Percentiles rank a stretch among this genome's conserved stretches.
phyloP scores from a whole-genome alignment of 225 moss, liverwort and hornwort species.

The Pseudisothecium myosuroides region DNA sequence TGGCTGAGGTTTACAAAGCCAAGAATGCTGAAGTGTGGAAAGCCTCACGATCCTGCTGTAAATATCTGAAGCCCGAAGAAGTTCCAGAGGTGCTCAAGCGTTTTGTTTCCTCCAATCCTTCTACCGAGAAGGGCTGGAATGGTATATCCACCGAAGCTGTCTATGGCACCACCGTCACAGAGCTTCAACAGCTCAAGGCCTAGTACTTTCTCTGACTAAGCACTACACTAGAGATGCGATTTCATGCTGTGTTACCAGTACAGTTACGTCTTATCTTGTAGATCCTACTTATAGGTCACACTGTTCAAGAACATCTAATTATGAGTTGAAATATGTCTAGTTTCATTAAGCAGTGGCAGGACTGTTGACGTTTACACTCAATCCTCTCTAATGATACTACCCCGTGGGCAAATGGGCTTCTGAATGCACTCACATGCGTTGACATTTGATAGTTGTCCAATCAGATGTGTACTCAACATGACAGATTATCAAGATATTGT shows the following conservation, averaged over 20 bases:
- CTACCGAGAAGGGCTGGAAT: slow-evolving; percentile 8
- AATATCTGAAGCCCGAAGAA: slow-evolving; percentile 27
- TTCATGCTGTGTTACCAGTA: background rate
- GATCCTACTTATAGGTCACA: background rate
- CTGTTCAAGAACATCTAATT: background rate
- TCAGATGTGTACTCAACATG: background rate
- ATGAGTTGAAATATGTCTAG: background rate
- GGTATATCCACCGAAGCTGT: slow-evolving; percentile 28
- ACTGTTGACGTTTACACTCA: background rate
- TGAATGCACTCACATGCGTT: no score
- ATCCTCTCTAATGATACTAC: no score
- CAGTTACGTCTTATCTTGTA: background rate
- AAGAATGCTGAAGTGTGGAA: slow-evolving; percentile 34
- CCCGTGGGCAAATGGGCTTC: background rate
- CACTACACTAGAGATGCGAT: background rate
- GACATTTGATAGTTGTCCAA: background rate
- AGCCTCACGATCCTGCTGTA: slow-evolving; percentile 47
- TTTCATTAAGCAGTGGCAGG: background rate
- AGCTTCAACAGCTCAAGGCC: no score
- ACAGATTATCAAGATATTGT: background rate
- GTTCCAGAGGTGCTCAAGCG: slow-evolving; percentile 45
- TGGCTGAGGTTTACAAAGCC: slow-evolving; percentile 52
- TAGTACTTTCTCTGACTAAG: slow-evolving; percentile 17
- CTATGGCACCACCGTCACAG: background rate
- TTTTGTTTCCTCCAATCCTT: slow-evolving; percentile 65